Evolutionary conservation across 306 rosid genomes (phyloP), one percentile per base, ranked within the genome.

Genomic region (Prunus dulcis): DNA sequence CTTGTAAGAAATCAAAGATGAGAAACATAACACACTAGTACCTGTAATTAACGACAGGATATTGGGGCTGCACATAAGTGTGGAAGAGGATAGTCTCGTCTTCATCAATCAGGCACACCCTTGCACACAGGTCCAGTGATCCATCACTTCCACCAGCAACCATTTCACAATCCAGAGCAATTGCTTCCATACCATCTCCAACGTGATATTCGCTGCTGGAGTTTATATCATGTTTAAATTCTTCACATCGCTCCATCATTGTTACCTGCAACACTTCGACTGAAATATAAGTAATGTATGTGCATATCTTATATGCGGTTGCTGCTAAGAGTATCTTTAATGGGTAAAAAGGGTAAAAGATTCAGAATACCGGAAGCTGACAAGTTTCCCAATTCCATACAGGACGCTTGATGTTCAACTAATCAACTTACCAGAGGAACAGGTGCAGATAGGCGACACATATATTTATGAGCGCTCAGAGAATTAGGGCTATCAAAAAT

Each of bases 71-170:
- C 72, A 91, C 98, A 76, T 72, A 91, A 50, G 93, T 71, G 63
- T 88, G 89, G 64, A 91, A 85, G 72, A 93, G 82, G 61, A 93
- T 58, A 67, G 87, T 93, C 83, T 93, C 97, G 20, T 91, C 88
- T 87, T 85, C 92, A 75, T 91, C 98, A 38, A 87, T 82, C 62
- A 93, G 82, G 82, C 96, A 89, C 22, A 91, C 88, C 77, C 95
- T 83, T 76, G 88, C 97, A 85, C 98, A 93, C 38, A 93, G 79
- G 74, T 89, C 96, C 63, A 93, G 78, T 0, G 96, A 71, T 73
- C 97, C 98, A 85, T 93, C 98, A 82, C 85, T 84, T 87, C 97
- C 97, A 69, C 98, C 97, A 30, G 91, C 91, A 81, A 88, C 93
- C 96, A 93, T 93, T 86, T 91, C 97, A 82, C 97, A 93, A 78